Conservation (phyloP, 768 basidiomycete genomes). For the Mycena amicta region DNA sequence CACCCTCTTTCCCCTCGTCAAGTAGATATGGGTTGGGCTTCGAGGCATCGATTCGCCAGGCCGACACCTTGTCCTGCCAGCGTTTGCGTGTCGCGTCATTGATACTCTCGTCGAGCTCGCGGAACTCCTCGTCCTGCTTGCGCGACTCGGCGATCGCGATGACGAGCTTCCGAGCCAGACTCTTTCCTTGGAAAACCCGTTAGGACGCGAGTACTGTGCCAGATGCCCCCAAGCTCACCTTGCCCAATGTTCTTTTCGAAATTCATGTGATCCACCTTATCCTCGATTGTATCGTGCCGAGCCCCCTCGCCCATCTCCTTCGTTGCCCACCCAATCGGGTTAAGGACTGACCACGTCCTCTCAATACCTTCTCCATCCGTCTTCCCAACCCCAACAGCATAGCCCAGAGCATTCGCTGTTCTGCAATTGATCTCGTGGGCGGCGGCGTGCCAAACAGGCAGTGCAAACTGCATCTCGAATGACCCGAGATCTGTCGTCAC, state of each 20-base stretch:
- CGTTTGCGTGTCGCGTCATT: not conserved
- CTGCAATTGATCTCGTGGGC: not conserved
- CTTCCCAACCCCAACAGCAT: too few relatives aligned
- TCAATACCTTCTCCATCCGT: too few relatives aligned
- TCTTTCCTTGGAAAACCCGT: not conserved
- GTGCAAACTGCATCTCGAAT: not conserved
- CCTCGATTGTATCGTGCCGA: conserved; percentile 23
- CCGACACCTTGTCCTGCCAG: not conserved
- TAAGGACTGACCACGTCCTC: conserved; percentile 29
- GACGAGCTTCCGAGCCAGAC: not conserved
- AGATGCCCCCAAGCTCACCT: not conserved
- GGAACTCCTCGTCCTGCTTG: not conserved
- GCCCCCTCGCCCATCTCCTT: conserved; percentile 33
- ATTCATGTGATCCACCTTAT: conserved; percentile 17
- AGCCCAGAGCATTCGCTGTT: conserved; percentile 11
- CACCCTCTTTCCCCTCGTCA: not conserved
- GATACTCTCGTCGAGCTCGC: not conserved
- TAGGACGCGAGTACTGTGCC: not conserved
- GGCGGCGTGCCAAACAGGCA: not conserved
- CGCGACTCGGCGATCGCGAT: not conserved
- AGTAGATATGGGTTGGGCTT: not conserved
- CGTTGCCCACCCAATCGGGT: conserved; percentile 25
- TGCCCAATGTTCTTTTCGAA: too few relatives aligned
- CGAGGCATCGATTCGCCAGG: not conserved
- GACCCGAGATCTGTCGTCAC: not conserved